Conservation (phyloP, 805 yeast genomes). For the Candida qinlingensis region DNA sequence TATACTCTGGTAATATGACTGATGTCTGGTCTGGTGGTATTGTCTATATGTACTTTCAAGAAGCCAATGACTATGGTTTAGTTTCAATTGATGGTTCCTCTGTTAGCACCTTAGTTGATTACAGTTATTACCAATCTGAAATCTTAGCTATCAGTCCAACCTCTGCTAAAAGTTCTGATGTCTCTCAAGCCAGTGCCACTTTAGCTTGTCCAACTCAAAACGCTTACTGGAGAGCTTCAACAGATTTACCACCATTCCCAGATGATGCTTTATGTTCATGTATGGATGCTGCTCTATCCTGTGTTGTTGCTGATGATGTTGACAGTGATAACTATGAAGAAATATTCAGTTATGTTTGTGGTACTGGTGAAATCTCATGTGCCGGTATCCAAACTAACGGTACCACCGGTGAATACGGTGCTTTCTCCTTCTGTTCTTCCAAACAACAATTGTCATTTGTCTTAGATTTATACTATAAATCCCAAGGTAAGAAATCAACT, state of each 20-base stretch:
- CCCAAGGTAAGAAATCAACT: slow-evolving; percentile 33
- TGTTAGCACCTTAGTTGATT: slow-evolving; percentile 62
- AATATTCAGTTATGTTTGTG: slow-evolving; percentile 56
- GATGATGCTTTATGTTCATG: slow-evolving; percentile 59
- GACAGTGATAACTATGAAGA: slow-evolving; percentile 51
- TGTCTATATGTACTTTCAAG: slow-evolving; percentile 81
- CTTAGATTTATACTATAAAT: slow-evolving; percentile 57
- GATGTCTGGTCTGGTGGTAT: slow-evolving; percentile 89
- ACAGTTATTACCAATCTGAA: slow-evolving; percentile 54
- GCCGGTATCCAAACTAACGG: slow-evolving; percentile 59
- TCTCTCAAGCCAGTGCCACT: slow-evolving; percentile 36
- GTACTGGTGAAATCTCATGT: slow-evolving; percentile 55
- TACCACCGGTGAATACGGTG: slow-evolving; percentile 62
- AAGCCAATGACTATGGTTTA: slow-evolving; percentile 69
- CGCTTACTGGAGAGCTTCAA: slow-evolving; percentile 58
- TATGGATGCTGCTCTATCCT: slow-evolving; percentile 45
- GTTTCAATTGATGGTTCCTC: slow-evolving; percentile 42
- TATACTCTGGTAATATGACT: slow-evolving; percentile 66
- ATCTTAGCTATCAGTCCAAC: slow-evolving; percentile 52
- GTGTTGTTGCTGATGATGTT: slow-evolving; percentile 58
- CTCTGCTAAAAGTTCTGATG: slow-evolving; percentile 35
- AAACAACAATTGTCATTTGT: slow-evolving; percentile 62
- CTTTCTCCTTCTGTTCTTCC: slow-evolving; percentile 64
- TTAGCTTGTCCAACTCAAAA: slow-evolving; percentile 58
- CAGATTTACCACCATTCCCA: slow-evolving; percentile 78